phyloP scores from a whole-genome alignment of 2,329 filamentous ascomycete species.

The Alternaria rosae region DNA sequence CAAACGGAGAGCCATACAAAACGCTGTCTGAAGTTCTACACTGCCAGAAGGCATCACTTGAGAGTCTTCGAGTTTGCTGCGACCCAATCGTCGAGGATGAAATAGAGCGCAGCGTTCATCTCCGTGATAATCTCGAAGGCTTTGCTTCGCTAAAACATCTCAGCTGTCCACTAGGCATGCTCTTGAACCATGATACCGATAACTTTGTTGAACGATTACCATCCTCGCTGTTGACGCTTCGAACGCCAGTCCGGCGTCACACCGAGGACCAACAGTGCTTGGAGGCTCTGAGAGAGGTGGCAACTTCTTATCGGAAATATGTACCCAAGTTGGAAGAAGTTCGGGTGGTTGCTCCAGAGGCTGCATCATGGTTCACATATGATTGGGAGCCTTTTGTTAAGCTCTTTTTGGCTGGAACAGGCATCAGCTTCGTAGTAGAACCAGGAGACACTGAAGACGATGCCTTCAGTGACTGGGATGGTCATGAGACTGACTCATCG shows the following conservation, averaged over 20 bases:
- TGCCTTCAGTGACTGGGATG: constrained; percentile 8
- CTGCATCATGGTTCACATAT: constrained; percentile 8
- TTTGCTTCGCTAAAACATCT: constrained; percentile 22
- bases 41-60: constrained; percentile 20
- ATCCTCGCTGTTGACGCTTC: constrained; percentile 15
- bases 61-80: constrained; percentile 16
- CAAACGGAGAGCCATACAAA: background rate
- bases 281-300: constrained; percentile 23
- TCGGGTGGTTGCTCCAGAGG: constrained; percentile 8
- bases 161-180: constrained; percentile 18
- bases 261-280: constrained; percentile 14
- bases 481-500: constrained; percentile 14
- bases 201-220: constrained; percentile 24
- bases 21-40: constrained; percentile 13
- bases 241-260: constrained; percentile 7
- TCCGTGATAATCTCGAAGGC: constrained; percentile 14
- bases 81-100: constrained; percentile 6
- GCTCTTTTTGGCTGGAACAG: constrained; percentile 3
- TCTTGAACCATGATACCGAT: constrained; percentile 6
- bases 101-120: background rate
- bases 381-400: constrained; percentile 20
- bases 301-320: constrained; percentile 4
- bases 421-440: constrained; percentile 17
- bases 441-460: background rate
- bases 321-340: constrained; percentile 17